Evolutionary conservation across 139 green algal species (phyloP).

Genomic region (Micractinium conductrix): DNA sequence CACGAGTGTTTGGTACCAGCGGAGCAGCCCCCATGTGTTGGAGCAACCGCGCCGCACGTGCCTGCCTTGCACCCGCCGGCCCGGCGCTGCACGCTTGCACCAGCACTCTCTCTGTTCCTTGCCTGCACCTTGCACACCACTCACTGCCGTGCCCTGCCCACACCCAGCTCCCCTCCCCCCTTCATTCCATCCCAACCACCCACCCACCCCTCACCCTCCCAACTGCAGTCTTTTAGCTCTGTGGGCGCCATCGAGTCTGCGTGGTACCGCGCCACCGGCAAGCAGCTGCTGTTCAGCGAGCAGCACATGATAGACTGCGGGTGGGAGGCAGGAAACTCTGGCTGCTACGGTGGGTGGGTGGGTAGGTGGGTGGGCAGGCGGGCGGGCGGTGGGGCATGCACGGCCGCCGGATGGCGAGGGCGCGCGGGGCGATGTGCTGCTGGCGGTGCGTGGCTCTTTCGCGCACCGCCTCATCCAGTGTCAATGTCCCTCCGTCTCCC

Average conservation of each 20-base stretch:
- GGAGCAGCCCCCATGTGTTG: too few relatives aligned
- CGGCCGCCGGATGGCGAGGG: too few relatives aligned
- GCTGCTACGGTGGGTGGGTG: conserved; percentile 46
- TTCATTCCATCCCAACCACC: background rate
- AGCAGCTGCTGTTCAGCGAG: conserved; percentile 61
- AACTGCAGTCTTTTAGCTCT: conserved; percentile 48
- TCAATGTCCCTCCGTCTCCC: background rate
- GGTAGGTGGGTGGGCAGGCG: background rate
- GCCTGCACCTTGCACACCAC: too few relatives aligned
- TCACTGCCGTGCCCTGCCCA: too few relatives aligned
- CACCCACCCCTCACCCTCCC: background rate
- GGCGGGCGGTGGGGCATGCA: background rate
- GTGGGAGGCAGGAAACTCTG: conserved; percentile 56
- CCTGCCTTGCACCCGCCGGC: too few relatives aligned
- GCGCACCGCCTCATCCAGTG: background rate
- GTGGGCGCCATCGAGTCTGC: conserved; percentile 57
- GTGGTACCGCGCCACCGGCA: conserved; percentile 50
- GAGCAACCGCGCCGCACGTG: too few relatives aligned
- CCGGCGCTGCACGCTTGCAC: too few relatives aligned
- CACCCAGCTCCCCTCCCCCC: too few relatives aligned
- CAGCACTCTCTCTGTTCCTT: too few relatives aligned
- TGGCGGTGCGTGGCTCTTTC: background rate
- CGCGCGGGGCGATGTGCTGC: background rate
- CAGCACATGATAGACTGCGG: conserved; percentile 70
- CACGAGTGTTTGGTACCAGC: background rate